Evolutionary conservation across 108 stramenopile species (phyloP).

Genomic region (Nitzschia putrida): DNA sequence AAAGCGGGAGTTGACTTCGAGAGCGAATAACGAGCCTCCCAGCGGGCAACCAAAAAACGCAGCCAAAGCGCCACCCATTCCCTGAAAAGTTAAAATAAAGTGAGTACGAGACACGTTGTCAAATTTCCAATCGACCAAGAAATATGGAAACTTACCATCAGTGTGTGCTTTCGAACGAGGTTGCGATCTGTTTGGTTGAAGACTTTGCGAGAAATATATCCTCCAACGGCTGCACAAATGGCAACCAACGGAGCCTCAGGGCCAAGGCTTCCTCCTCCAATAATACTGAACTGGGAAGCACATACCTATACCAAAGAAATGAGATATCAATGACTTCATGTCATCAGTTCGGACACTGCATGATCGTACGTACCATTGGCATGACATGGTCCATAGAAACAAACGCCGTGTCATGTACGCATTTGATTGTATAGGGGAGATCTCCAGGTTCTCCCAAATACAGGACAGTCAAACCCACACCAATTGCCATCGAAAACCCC

Average conservation of each 20-base stretch:
- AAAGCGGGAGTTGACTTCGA: conserved; percentile 63
- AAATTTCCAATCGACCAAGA: not conserved
- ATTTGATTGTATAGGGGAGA: conserved; percentile 61
- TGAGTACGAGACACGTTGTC: not conserved
- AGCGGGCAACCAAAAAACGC: conserved; percentile 70
- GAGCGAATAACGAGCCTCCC: conserved; percentile 58
- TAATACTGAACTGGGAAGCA: conserved; percentile 5
- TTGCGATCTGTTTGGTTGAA: conserved; percentile 46
- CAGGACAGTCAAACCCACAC: conserved; percentile 53
- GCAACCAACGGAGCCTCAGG: conserved; percentile 43
- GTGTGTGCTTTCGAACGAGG: conserved; percentile 60
- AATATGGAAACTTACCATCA: conserved; percentile 33
- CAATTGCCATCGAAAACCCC: conserved; percentile 40
- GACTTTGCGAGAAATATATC: conserved; percentile 49
- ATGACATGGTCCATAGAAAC: conserved; percentile 57
- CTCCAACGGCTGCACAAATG: conserved; percentile 57
- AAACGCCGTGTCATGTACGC: conserved; percentile 62
- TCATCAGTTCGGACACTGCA: not conserved
- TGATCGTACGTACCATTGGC: conserved; percentile 48
- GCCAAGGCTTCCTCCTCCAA: conserved; percentile 21
- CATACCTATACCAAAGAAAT: not conserved
- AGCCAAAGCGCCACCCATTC: conserved; percentile 62
- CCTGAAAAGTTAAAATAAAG: conserved; percentile 6
- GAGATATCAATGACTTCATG: not conserved
- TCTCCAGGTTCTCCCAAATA: conserved; percentile 67